These are phyloP conservation scores for Infundibulicybe gibba DNA, from an alignment of 768 basidiomycete species.

Conservation along the genomic window DNA sequence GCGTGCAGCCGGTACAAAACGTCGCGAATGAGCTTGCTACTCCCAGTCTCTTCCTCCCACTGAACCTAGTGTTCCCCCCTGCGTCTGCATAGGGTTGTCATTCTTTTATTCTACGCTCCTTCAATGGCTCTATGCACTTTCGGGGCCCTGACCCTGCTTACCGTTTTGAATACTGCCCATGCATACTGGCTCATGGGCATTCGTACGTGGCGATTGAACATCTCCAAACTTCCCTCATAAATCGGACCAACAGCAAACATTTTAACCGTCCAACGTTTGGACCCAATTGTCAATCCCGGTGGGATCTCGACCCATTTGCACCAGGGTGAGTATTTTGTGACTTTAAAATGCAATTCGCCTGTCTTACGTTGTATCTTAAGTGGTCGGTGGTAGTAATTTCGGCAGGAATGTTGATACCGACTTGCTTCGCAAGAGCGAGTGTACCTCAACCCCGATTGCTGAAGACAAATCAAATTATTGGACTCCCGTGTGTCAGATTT, in stretches of 20 bases:
- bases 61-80: no score
- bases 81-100: no score
- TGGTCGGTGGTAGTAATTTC: slow-evolving; percentile 54
- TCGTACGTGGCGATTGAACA: slow-evolving; percentile 20
- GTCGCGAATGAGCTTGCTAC: no score
- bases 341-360: neutral
- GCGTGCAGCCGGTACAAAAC: no score
- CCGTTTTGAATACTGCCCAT: slow-evolving; percentile 27
- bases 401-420: slow-evolving; percentile 36
- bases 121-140: slow-evolving; percentile 19
- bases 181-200: slow-evolving; percentile 46
- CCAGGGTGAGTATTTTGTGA: slow-evolving; percentile 24
- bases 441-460: slow-evolving; percentile 50
- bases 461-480: slow-evolving; percentile 54
- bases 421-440: slow-evolving; percentile 39
- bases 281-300: slow-evolving; percentile 48
- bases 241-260: slow-evolving; percentile 27
- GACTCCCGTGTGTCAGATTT: slow-evolving; percentile 36
- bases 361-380: slow-evolving; percentile 19
- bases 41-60: no score
- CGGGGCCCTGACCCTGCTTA: slow-evolving; percentile 26
- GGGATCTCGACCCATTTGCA: slow-evolving; percentile 44
- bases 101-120: slow-evolving; percentile 16
- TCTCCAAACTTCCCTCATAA: slow-evolving; percentile 1
- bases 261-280: slow-evolving; percentile 44